phyloP scores from a whole-genome alignment of 495 filamentous ascomycete species.

The Aspergillus campestris region DNA sequence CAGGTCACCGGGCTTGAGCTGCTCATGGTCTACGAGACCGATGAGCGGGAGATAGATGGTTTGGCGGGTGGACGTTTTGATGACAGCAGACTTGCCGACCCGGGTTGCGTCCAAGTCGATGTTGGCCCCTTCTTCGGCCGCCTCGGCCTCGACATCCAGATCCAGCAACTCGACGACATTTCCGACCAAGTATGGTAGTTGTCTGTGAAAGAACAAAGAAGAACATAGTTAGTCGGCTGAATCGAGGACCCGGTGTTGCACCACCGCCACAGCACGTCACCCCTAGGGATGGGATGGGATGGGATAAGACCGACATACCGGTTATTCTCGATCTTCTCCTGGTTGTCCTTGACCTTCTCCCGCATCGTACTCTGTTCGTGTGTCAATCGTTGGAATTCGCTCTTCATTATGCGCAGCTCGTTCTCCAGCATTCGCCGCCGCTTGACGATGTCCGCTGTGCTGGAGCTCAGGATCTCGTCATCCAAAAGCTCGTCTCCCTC shows the following conservation, averaged over 20 bases:
- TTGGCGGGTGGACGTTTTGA: slow-evolving; percentile 99
- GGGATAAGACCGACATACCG: slow-evolving; percentile 47
- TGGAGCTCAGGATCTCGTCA: slow-evolving; percentile 79
- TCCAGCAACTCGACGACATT: slow-evolving; percentile 97
- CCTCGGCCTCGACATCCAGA: slow-evolving; percentile 92
- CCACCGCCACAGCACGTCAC: not conserved
- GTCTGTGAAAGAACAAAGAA: slow-evolving; percentile 42
- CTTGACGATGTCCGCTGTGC: slow-evolving; percentile 88
- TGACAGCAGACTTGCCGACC: slow-evolving; percentile 96
- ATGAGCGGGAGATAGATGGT: slow-evolving; percentile 99
- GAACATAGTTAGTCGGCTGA: slow-evolving; percentile 3
- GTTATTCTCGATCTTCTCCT: slow-evolving; percentile 98
- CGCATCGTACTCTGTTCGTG: slow-evolving; percentile 93
- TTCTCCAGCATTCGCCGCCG: slow-evolving; percentile 85
- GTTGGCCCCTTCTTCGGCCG: slow-evolving; percentile 93
- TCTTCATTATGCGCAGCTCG: slow-evolving; percentile 96
- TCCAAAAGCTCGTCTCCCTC: slow-evolving; percentile 75
- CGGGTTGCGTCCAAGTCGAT: slow-evolving; percentile 96
- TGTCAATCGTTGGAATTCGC: slow-evolving; percentile 86
- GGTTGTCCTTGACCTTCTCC: slow-evolving; percentile 98
- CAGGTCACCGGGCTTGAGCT: slow-evolving; percentile 87
- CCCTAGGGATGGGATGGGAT: not conserved
- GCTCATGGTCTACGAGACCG: slow-evolving; percentile 89
- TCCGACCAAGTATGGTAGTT: slow-evolving; percentile 95
- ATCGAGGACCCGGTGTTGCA: not conserved